Conservation (phyloP, 2,329 filamentous ascomycete species). For the Calycina marina region DNA sequence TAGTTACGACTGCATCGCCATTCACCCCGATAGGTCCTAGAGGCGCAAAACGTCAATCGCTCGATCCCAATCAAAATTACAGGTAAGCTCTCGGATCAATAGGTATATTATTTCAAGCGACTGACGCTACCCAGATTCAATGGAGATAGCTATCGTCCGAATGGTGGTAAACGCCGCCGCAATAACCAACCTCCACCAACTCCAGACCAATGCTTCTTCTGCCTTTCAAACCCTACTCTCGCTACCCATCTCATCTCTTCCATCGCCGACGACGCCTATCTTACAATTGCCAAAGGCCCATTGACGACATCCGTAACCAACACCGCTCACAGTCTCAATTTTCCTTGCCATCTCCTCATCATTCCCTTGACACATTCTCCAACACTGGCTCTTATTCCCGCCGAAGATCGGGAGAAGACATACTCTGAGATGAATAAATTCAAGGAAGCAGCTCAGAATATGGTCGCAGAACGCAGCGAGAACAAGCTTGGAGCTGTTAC, state of each 20-base stretch:
- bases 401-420: conserved; percentile 41
- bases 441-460: conserved; percentile 59
- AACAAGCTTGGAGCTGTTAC: conserved; percentile 66
- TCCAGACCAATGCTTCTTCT: conserved; percentile 85
- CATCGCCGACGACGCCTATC: conserved; percentile 74
- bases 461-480: conserved; percentile 45
- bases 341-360: conserved; percentile 79
- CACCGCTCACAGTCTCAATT: conserved; percentile 45
- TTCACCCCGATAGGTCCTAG: conserved; percentile 34
- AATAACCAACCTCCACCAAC: conserved; percentile 44
- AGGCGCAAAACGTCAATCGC: conserved; percentile 40
- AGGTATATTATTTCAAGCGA: too few relatives aligned
- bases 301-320: conserved; percentile 61
- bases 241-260: conserved; percentile 80
- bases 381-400: conserved; percentile 52
- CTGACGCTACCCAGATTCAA: too few relatives aligned
- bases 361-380: conserved; percentile 75
- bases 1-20: conserved; percentile 63
- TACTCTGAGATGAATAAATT: conserved; percentile 75
- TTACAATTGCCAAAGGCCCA: conserved; percentile 86
- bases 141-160: conserved; percentile 28
- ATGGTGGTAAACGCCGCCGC: conserved; percentile 31
- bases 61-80: conserved; percentile 33
- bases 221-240: conserved; percentile 72
- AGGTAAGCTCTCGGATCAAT: too few relatives aligned